These are phyloP conservation scores for Herpotrichia juniperi DNA, from an alignment of 2,329 filamentous ascomycete genomes.

Conservation along the genomic window DNA sequence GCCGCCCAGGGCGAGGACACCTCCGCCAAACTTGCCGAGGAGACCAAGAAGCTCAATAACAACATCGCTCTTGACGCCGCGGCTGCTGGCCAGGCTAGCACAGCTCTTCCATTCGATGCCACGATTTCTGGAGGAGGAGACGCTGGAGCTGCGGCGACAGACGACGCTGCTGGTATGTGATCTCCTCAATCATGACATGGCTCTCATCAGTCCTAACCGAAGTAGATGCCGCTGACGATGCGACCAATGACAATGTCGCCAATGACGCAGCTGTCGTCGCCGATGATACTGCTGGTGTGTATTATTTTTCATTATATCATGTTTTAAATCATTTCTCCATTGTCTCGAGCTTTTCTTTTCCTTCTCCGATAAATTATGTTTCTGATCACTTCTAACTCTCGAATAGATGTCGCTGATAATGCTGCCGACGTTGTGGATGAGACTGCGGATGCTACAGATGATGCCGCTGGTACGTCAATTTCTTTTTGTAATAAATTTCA, in stretches of 20 bases:
- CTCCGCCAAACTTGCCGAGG: slow-evolving; percentile 51
- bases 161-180: too few species aligned
- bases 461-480: too few species aligned
- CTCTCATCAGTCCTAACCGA: too few species aligned
- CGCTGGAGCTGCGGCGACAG: background rate
- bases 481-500: too few species aligned
- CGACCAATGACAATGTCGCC: background rate
- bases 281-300: background rate
- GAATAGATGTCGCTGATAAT: background rate
- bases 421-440: background rate
- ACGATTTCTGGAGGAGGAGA: slow-evolving; percentile 29
- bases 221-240: slow-evolving; percentile 7
- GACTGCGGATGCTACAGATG: background rate
- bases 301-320: too few species aligned
- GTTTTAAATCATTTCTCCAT: too few species aligned
- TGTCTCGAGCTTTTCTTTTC: too few species aligned
- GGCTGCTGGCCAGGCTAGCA: slow-evolving; percentile 55
- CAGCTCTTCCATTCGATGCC: slow-evolving; percentile 34
- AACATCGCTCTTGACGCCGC: slow-evolving; percentile 58
- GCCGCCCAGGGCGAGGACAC: slow-evolving; percentile 59
- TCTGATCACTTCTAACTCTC: too few species aligned
- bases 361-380: too few species aligned
- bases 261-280: background rate
- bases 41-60: slow-evolving; percentile 60
- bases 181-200: too few species aligned